Percentiles rank a stretch among this genome's conserved stretches.
These are phyloP conservation scores for Strobilomyces confusus DNA, from an alignment of 768 basidiomycete species.

Conservation along the genomic window DNA sequence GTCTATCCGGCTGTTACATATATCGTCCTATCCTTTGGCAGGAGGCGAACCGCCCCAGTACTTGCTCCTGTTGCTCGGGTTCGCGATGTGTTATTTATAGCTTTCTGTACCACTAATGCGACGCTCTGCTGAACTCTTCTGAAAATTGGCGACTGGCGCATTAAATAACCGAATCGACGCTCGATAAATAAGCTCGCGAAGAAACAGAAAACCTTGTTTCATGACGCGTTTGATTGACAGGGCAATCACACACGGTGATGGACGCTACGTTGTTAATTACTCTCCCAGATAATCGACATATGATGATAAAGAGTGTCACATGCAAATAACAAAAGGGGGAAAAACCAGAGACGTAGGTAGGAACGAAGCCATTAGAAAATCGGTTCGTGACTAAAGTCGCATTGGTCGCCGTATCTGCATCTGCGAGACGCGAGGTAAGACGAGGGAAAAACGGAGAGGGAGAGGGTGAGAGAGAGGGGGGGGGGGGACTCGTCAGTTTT, in stretches of 20 bases:
- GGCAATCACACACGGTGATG: background rate
- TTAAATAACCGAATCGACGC: background rate
- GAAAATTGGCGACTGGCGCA: too few relatives aligned
- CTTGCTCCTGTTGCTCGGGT: constrained; percentile 24
- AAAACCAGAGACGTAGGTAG: background rate
- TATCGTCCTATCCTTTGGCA: constrained; percentile 28
- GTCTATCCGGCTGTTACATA: constrained; percentile 25
- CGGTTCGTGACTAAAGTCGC: constrained; percentile 75
- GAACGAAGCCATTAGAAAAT: constrained; percentile 24
- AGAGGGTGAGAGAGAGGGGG: constrained; percentile 18
- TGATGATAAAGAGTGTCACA: constrained; percentile 12
- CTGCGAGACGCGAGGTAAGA: constrained; percentile 51
- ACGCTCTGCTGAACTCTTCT: constrained; percentile 18
- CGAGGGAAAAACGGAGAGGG: too few relatives aligned
- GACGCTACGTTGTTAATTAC: background rate
- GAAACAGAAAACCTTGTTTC: constrained; percentile 17
- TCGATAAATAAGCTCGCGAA: constrained; percentile 16
- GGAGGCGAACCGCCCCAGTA: constrained; percentile 15
- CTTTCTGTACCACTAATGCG: constrained; percentile 34
- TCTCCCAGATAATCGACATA: constrained; percentile 11
- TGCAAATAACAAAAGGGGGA: constrained; percentile 8
- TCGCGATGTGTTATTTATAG: constrained; percentile 35
- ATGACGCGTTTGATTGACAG: background rate
- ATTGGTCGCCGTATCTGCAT: constrained; percentile 86
- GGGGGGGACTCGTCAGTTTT: constrained; percentile 34